phyloP scores from a whole-genome alignment of 176 grass and related monocot species.

The Musa schizocarpa region DNA sequence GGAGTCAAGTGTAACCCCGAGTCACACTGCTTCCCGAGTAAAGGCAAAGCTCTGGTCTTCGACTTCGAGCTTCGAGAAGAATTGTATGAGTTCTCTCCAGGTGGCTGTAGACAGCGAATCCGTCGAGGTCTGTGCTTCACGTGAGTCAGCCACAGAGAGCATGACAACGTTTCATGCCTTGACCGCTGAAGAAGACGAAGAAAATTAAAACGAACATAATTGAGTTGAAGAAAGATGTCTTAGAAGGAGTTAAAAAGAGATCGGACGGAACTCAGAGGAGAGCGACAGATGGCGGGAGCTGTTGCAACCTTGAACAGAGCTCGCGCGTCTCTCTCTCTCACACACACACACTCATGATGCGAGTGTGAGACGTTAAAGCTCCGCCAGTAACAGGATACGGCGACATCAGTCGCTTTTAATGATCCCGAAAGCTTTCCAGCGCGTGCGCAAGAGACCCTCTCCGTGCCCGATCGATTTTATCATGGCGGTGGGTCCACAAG shows the following conservation, averaged over 20 bases:
- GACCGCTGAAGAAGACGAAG: neutral
- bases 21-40: slow-evolving; percentile 1
- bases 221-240: no score
- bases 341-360: neutral
- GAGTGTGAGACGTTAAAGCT: neutral
- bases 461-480: no score
- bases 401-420: no score
- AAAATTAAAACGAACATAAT: no score
- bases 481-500: no score
- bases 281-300: neutral
- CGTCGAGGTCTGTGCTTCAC: neutral
- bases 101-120: neutral
- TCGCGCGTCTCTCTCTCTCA: no score
- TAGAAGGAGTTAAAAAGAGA: neutral
- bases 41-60: neutral
- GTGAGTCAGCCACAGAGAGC: neutral
- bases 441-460: no score
- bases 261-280: neutral
- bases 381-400: neutral
- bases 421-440: no score
- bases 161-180: neutral
- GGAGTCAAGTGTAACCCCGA: no score
- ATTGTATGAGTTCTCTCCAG: neutral
- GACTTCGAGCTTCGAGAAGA: neutral
- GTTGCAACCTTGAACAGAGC: neutral